phyloP scores from a whole-genome alignment of 2,329 filamentous ascomycete genomes.

The Colletotrichum sublineola region DNA sequence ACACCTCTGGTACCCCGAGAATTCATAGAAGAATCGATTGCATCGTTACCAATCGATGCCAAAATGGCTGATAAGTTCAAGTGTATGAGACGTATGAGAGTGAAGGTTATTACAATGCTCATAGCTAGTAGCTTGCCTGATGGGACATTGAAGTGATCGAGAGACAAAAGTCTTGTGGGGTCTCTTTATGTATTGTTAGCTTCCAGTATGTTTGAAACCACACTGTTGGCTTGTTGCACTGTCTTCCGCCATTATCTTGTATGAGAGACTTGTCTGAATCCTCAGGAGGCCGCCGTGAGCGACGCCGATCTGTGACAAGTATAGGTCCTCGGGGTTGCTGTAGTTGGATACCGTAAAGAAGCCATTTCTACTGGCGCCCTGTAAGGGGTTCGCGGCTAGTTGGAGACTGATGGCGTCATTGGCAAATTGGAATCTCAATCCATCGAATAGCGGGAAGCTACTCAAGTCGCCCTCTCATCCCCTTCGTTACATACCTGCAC shows the following conservation, averaged over 20 bases:
- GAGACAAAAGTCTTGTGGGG: neutral
- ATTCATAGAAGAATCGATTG: neutral
- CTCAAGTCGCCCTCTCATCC: too few species aligned
- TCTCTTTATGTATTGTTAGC: neutral
- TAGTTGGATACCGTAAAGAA: neutral
- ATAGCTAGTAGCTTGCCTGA: neutral
- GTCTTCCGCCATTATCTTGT: slow-evolving; percentile 6
- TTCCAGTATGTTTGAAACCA: neutral
- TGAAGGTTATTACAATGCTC: neutral
- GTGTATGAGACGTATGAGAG: neutral
- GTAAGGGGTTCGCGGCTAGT: neutral
- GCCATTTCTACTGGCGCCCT: neutral
- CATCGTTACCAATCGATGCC: neutral
- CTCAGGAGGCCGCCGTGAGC: slow-evolving; percentile 9
- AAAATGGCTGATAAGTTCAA: neutral
- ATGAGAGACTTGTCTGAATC: slow-evolving; percentile 1
- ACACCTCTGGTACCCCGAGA: neutral
- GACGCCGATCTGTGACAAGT: neutral
- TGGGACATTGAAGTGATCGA: neutral
- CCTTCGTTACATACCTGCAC: too few species aligned
- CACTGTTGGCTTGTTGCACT: neutral
- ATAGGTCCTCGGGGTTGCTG: slow-evolving; percentile 1
- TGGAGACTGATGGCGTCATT: neutral
- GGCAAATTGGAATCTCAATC: neutral
- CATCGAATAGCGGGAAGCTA: too few species aligned